Conservation (phyloP, 345 rosid genomes). For the Lagerstroemia speciosa region DNA sequence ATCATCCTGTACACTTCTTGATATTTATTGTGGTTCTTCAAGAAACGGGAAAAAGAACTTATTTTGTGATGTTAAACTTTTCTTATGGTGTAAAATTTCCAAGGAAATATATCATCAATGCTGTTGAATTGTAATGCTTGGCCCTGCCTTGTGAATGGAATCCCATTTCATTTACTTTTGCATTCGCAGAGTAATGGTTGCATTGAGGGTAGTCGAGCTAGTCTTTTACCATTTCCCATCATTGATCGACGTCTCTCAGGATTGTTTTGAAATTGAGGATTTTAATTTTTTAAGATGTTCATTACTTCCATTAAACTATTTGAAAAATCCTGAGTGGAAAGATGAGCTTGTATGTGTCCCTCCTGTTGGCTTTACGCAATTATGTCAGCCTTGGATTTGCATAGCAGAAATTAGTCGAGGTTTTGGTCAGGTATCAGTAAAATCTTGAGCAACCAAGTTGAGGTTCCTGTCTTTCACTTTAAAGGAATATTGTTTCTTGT, state of each 20-base stretch:
- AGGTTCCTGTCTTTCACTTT: not conserved
- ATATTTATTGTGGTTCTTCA: not conserved
- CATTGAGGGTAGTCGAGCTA: not conserved
- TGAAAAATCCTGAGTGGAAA: not conserved
- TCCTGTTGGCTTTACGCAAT: no score
- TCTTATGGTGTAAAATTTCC: no score
- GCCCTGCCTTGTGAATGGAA: not conserved
- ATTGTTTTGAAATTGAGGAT: not conserved
- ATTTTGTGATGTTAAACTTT: not conserved
- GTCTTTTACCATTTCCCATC: not conserved
- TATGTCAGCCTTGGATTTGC: not conserved
- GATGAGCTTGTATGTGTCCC: no score
- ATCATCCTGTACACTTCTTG: not conserved
- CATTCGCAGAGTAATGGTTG: not conserved
- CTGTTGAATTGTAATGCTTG: not conserved
- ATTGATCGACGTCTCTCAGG: not conserved
- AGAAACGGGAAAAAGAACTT: not conserved
- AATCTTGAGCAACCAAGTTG: not conserved
- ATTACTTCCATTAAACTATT: not conserved
- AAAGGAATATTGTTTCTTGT: not conserved
- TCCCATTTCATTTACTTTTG: not conserved
- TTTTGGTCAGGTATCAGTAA: not conserved
- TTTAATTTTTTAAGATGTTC: not conserved
- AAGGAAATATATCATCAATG: not conserved
- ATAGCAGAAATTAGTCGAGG: not conserved